Conservation (phyloP, 805 yeast genomes). For the Candida coquimbonensis region DNA sequence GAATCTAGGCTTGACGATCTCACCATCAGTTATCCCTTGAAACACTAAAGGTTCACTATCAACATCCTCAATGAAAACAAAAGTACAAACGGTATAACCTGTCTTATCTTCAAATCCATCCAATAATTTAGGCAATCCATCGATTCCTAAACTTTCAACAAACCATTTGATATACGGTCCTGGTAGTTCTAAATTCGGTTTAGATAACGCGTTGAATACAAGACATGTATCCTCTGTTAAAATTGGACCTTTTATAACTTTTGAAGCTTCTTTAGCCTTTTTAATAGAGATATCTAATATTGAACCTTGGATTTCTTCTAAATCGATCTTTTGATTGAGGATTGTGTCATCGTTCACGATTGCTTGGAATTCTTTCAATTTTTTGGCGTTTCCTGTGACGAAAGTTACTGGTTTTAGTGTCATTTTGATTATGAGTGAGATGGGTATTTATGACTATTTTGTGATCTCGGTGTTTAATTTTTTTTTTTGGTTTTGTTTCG, state of each 20-base stretch:
- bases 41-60: slow-evolving; percentile 66
- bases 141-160: slow-evolving; percentile 63
- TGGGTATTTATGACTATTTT: neutral
- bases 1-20: slow-evolving; percentile 50
- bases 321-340: slow-evolving; percentile 61
- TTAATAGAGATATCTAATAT: slow-evolving; percentile 73
- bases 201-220: slow-evolving; percentile 71
- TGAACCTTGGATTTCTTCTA: slow-evolving; percentile 88
- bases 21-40: slow-evolving; percentile 80
- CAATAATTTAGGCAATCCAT: slow-evolving; percentile 71
- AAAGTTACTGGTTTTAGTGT: slow-evolving; percentile 41
- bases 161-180: slow-evolving; percentile 98
- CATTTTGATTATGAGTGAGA: neutral
- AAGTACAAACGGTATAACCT: slow-evolving; percentile 87
- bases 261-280: slow-evolving; percentile 73
- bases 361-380: slow-evolving; percentile 75
- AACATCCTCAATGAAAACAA: slow-evolving; percentile 84
- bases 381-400: slow-evolving; percentile 86
- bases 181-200: slow-evolving; percentile 51
- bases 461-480: too few species aligned
- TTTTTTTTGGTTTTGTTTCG: too few species aligned
- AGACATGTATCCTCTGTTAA: slow-evolving; percentile 94
- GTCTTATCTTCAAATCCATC: slow-evolving; percentile 74
- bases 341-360: slow-evolving; percentile 52
- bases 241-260: slow-evolving; percentile 64